These are phyloP conservation scores for Stephanocyclus meneghinianus DNA, from an alignment of 352 stramenopile species.

Conservation along the genomic window DNA sequence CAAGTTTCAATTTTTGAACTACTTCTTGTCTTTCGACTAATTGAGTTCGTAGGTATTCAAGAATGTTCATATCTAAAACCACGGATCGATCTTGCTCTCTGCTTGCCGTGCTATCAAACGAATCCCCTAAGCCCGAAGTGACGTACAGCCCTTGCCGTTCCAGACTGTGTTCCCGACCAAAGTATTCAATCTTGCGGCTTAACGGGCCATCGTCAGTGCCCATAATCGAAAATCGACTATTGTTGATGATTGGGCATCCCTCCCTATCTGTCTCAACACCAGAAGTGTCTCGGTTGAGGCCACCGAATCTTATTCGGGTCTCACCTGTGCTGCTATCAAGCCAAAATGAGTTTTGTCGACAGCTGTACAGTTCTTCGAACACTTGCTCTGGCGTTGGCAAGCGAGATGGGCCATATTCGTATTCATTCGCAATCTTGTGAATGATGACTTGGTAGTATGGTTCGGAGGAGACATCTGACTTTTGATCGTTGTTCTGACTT, in stretches of 20 bases:
- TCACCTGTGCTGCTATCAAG: slow-evolving; percentile 59
- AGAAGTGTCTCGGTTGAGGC: not conserved
- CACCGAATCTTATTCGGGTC: not conserved
- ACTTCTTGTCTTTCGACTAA: slow-evolving; percentile 32
- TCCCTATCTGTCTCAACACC: slow-evolving; percentile 5
- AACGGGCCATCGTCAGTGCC: slow-evolving; percentile 45
- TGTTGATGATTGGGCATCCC: slow-evolving; percentile 42
- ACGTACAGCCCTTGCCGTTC: slow-evolving; percentile 17
- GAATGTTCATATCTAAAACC: slow-evolving; percentile 44
- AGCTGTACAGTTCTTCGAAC: slow-evolving; percentile 58
- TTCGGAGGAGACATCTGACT: not conserved
- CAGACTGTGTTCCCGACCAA: slow-evolving; percentile 29
- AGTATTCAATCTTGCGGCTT: slow-evolving; percentile 50
- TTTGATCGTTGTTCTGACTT: not conserved
- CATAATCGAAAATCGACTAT: slow-evolving; percentile 57
- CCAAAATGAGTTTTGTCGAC: slow-evolving; percentile 60
- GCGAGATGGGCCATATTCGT: not conserved
- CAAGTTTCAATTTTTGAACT: slow-evolving; percentile 21
- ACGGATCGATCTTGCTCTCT: slow-evolving; percentile 5
- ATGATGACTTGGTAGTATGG: slow-evolving; percentile 35
- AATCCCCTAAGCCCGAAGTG: slow-evolving; percentile 11
- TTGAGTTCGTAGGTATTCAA: slow-evolving; percentile 49
- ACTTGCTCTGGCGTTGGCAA: slow-evolving; percentile 42
- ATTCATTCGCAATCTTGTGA: slow-evolving; percentile 25
- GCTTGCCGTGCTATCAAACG: not conserved